These are phyloP conservation scores for Solanum hybrid DNA, from an alignment of 305 asterid genomes.

Conservation along the genomic window DNA sequence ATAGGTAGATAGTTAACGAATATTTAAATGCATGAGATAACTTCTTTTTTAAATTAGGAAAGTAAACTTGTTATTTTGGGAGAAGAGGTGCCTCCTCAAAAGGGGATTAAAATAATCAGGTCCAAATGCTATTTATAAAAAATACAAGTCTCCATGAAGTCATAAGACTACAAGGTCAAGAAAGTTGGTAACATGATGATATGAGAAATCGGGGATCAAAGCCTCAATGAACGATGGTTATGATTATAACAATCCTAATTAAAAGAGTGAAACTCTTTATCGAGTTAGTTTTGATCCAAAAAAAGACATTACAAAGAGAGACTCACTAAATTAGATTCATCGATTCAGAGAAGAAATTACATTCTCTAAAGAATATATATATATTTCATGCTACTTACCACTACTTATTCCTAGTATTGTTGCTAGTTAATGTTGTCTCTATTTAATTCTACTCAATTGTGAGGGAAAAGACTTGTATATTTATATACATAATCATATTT, in stretches of 20 bases:
- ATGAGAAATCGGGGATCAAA: not conserved
- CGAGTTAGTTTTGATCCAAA: not conserved
- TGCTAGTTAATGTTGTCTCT: not conserved
- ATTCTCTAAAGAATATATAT: no score
- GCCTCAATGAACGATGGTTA: fast-evolving
- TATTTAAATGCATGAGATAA: fast-evolving
- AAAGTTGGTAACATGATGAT: not conserved
- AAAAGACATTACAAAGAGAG: not conserved
- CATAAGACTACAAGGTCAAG: not conserved
- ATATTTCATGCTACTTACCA: not conserved
- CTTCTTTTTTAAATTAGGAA: not conserved
- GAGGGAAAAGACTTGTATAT: not conserved
- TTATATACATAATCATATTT: not conserved
- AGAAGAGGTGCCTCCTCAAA: not conserved
- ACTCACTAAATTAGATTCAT: not conserved
- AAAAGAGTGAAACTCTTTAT: not conserved
- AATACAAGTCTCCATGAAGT: not conserved
- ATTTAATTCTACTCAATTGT: not conserved
- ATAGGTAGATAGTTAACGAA: not conserved
- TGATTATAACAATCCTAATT: not conserved
- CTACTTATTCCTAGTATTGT: not conserved
- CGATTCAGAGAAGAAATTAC: not conserved
- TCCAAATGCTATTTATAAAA: not conserved
- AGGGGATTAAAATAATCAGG: not conserved
- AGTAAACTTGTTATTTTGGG: not conserved